These are phyloP conservation scores for Cytidiella melzeri DNA, from an alignment of 768 basidiomycete genomes.

Conservation along the genomic window DNA sequence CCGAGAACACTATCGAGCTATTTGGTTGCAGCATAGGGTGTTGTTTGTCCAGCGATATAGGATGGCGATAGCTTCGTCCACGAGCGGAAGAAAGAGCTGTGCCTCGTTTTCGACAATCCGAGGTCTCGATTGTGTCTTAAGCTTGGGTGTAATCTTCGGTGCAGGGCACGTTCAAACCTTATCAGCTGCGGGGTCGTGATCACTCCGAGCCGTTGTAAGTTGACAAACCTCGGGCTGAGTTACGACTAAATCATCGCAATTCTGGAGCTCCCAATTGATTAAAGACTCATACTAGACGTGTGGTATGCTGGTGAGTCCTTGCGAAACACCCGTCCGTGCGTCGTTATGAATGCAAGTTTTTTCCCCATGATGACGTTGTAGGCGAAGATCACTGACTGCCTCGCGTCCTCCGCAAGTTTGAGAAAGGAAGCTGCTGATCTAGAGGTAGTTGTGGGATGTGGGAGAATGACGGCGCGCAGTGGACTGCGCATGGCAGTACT, in stretches of 20 bases:
- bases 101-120: neutral
- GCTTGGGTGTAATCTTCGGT: neutral
- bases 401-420: too few species aligned
- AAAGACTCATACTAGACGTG: neutral
- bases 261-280: too few species aligned
- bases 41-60: neutral
- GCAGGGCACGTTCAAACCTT: neutral
- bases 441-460: too few species aligned
- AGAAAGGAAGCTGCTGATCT: too few species aligned
- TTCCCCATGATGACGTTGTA: too few species aligned
- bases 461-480: too few species aligned
- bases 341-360: too few species aligned
- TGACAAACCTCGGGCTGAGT: neutral
- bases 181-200: neutral
- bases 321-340: too few species aligned
- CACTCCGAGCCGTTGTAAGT: neutral
- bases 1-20: neutral
- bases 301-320: neutral
- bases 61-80: neutral
- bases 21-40: neutral
- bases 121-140: too few species aligned
- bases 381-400: too few species aligned
- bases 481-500: too few species aligned
- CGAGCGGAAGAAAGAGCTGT: neutral
- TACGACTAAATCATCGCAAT: neutral